These are phyloP conservation scores for Chrysanthemum makinoi DNA, from an alignment of 129 eudicot species.

Conservation along the genomic window DNA sequence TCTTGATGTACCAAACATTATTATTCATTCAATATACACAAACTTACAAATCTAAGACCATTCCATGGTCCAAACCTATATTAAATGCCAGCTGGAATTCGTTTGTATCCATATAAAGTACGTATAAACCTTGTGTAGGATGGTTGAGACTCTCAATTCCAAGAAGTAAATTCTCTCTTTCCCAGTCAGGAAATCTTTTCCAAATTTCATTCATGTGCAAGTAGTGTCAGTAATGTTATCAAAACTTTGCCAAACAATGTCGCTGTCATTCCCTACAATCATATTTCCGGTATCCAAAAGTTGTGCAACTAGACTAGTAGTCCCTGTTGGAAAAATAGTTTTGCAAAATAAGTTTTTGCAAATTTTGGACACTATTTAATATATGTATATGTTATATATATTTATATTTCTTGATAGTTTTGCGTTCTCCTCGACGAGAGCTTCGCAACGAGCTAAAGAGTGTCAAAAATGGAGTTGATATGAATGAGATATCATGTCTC, in stretches of 20 bases:
- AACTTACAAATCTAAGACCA: background rate
- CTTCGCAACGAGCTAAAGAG: too few relatives aligned
- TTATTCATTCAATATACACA: too few relatives aligned
- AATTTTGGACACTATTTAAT: too few relatives aligned
- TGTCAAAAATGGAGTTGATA: too few relatives aligned
- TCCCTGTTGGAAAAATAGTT: too few relatives aligned
- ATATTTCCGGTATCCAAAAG: background rate
- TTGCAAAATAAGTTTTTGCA: too few relatives aligned
- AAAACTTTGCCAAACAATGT: background rate
- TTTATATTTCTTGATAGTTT: too few relatives aligned
- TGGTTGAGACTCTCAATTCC: slow-evolving; percentile 30
- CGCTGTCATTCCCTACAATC: background rate
- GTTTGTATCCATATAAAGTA: background rate
- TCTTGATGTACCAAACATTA: too few relatives aligned
- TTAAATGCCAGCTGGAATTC: background rate
- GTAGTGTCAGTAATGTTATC: slow-evolving; percentile 21
- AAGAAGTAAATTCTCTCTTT: slow-evolving; percentile 16
- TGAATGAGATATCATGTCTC: too few relatives aligned
- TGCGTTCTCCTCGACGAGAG: too few relatives aligned
- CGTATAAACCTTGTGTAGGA: slow-evolving; percentile 21
- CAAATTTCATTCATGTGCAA: slow-evolving; percentile 31
- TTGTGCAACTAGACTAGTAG: too few relatives aligned
- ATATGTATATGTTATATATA: too few relatives aligned
- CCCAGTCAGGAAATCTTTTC: slow-evolving; percentile 15
- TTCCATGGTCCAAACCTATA: background rate